Base-by-base conservation (phyloP, 2,329 filamentous ascomycete species). In the Capronia coronata region DNA sequence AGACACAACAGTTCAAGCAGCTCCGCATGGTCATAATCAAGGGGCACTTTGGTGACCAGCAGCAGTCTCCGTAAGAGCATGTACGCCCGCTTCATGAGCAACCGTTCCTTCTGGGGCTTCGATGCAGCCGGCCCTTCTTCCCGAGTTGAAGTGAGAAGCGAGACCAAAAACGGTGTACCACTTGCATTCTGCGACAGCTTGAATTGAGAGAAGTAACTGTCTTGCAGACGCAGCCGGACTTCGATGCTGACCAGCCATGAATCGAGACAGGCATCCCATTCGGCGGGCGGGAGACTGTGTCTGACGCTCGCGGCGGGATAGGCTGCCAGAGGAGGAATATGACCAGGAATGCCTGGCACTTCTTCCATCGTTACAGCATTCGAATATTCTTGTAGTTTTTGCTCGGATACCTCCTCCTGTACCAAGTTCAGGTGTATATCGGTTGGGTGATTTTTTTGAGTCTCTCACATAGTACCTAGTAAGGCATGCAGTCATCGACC, bases 241-340 rank as follows among this genome's bases (percentile, higher is more conserved):
- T 82, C 75, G 5, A 80, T 71, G 5, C 95, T 74, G 9, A 79
- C 71, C 14, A 82, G 70, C 88, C 88, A 96, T 29, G 87, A 83
- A 55, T 85, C 78, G 40, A 94, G 71, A 64, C 85, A 88, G 25
- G 78, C 74, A 57, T 84, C 75, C 89, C 89, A 95, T 68, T 95
- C 87, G 43, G 75, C 69, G 2, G 80, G 69, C 32, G 76, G 73
- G 52, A 95, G 77, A 58, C 77, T 77, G 58, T 78, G 76, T 62
- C 82, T 81, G 71, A 88, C 81, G 48, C 73, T 71, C 27, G 78
- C 71, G 54, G 83, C 77, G 14, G 90, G 91, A 61, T 93, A 89
- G 16, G 85, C 79, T 49, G 85, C 88, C 67, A 96, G 76, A 27
- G 82, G 76, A 35, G 88, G 88, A 42, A 90, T 19, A 5, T 27